Conservation (phyloP, 179 eudicot species). For the Corrigiola litoralis region DNA sequence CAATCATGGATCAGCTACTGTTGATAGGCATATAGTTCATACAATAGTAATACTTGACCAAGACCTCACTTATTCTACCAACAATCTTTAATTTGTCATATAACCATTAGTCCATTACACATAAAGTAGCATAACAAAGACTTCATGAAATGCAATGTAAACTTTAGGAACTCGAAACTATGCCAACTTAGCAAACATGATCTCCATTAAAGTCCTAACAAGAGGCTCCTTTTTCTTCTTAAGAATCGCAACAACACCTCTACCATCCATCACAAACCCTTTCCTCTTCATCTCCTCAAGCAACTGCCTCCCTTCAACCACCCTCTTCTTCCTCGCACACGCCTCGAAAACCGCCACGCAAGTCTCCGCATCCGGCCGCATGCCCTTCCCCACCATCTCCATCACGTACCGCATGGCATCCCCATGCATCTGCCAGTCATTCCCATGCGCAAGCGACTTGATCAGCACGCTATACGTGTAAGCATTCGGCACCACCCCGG, state of each 20-base stretch:
- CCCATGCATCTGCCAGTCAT: constrained; percentile 26
- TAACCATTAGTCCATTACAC: no score
- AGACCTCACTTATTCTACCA: no score
- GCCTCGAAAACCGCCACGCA: constrained; percentile 53
- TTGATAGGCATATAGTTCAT: no score
- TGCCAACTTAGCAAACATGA: constrained; percentile 45
- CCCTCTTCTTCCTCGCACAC: constrained; percentile 41
- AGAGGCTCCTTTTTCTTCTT: constrained; percentile 41
- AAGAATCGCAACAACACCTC: constrained; percentile 44
- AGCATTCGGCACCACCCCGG: constrained; percentile 68
- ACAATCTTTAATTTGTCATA: no score
- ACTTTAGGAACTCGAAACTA: no score
- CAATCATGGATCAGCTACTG: no score
- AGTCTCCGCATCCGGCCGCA: constrained; percentile 45
- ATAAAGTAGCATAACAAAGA: no score
- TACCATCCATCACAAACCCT: constrained; percentile 52
- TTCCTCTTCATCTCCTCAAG: constrained; percentile 39
- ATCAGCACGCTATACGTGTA: constrained; percentile 62
- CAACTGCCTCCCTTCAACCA: constrained; percentile 59
- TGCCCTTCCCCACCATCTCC: constrained; percentile 73
- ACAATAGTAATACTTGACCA: no score
- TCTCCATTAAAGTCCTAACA: constrained; percentile 35
- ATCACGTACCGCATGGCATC: constrained; percentile 51
- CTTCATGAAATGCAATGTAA: no score
- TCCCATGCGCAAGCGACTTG: constrained; percentile 46